Base-by-base conservation (phyloP, 108 stramenopile species). In the Stephanodiscus triporus region DNA sequence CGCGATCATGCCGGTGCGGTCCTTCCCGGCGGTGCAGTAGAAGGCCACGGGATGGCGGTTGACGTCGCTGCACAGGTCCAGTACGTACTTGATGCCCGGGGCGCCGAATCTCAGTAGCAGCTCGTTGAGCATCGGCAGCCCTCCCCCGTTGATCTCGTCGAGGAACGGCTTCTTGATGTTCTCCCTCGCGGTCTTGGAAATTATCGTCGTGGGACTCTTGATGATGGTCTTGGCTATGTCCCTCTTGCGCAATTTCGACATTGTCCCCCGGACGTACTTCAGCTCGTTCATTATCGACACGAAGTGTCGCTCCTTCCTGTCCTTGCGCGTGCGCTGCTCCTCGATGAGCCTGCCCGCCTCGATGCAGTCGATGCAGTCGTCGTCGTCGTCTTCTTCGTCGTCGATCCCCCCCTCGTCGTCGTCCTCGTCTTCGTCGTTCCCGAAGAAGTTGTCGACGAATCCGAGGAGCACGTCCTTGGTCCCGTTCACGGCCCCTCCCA, bases 1-100 rank as follows among this genome's bases (percentile, higher is more conserved):
- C 9, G 95, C 74, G 54, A 96, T 86, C 78, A 92, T 86, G 11
- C 95, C 95, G 11, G 95, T 96, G 11, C 95, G 81, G 79, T 96
- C 94, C 73, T 96, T 95, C n/a, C 96, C 96, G 4, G 96, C 96
- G 24, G 96, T 96, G 75, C 96, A 96, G 69, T 97, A 95, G 66
- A 97, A 95, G 24, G 91, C 96, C 7, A 97, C 68, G 23, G 96
- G 96, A 62, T 97, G 93, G 26, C 90, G 90, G 54, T 72, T 77
- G 54, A 50, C 66, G 64, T 95, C 91, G 37, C 91, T 85, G 34
- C 86, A 82, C 26, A 95, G 65, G 27, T 94, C 91, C 48, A 96
- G 65, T 0, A 96, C 92, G 56, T 94, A 86, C 58, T 87, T 87
- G 67, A 96, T 92, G 37, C 92, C 96, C 0, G 89, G 90, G 29